Evolutionary conservation across 1,284 basidiomycete genomes (phyloP).

Genomic region (Pascua guehoae): DNA sequence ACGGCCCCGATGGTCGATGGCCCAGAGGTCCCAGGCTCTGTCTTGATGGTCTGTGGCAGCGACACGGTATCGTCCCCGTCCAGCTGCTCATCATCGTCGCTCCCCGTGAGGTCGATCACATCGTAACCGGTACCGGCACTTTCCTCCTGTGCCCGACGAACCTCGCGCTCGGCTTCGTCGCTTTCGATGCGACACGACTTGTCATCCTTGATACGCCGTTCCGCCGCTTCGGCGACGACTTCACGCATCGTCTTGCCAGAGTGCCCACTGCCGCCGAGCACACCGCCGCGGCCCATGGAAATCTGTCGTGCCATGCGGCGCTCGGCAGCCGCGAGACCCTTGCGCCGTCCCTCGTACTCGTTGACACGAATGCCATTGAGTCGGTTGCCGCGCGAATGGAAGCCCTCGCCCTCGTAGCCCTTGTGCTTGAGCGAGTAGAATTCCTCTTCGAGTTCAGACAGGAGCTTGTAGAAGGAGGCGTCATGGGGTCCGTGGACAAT

Average conservation of each 20-base stretch:
- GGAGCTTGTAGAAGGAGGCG: constrained; percentile 69
- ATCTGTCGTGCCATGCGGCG: constrained; percentile 56
- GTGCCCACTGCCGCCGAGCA: constrained; percentile 36
- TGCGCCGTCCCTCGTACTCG: constrained; percentile 60
- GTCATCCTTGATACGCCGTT: constrained; percentile 66
- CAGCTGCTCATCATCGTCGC: constrained; percentile 8
- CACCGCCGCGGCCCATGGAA: constrained; percentile 58
- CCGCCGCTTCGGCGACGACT: constrained; percentile 76
- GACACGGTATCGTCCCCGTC: not conserved
- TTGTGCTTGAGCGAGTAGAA: constrained; percentile 68
- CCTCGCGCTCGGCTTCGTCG: constrained; percentile 62
- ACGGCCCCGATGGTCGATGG: too few species aligned
- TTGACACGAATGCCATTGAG: constrained; percentile 66
- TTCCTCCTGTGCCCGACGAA: constrained; percentile 63
- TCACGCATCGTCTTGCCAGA: constrained; percentile 62
- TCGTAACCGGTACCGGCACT: constrained; percentile 62
- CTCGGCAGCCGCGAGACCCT: constrained; percentile 73
- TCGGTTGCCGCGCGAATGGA: constrained; percentile 65
- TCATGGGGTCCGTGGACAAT: constrained; percentile 84
- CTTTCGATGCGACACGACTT: constrained; percentile 58
- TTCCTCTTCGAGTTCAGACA: constrained; percentile 73
- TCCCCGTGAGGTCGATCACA: constrained; percentile 27
- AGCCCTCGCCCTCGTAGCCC: constrained; percentile 77
- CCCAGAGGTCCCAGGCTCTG: constrained; percentile 19
- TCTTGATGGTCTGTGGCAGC: constrained; percentile 13